A percentile compares a stretch with the other conserved stretches of the same genome.
phyloP scores from a whole-genome alignment of 768 basidiomycete genomes.

The Boletellus ananiceps region DNA sequence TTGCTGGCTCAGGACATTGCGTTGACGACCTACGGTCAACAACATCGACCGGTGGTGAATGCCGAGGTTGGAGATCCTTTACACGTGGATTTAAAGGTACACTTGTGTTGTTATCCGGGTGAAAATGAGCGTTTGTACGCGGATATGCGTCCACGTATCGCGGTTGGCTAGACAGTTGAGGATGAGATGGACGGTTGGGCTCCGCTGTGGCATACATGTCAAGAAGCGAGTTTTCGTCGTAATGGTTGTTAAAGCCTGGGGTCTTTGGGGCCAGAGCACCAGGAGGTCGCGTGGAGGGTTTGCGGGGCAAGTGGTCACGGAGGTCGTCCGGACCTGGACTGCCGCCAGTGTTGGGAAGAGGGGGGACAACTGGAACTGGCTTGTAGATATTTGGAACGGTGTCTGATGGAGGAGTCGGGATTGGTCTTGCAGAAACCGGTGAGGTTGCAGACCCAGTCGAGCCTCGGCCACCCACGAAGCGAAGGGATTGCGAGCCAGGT shows the following conservation, averaged over 20 bases:
- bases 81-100: slow-evolving; percentile 12
- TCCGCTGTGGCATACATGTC: slow-evolving; percentile 25
- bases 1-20: neutral
- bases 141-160: slow-evolving; percentile 17
- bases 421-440: slow-evolving; percentile 16
- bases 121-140: slow-evolving; percentile 9
- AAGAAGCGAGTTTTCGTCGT: slow-evolving; percentile 21
- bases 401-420: slow-evolving; percentile 15
- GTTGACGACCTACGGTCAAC: slow-evolving; percentile 20
- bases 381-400: slow-evolving; percentile 24
- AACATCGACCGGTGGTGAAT: slow-evolving; percentile 19
- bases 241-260: slow-evolving; percentile 20
- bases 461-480: slow-evolving; percentile 13
- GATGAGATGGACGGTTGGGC: slow-evolving; percentile 15
- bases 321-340: slow-evolving; percentile 14
- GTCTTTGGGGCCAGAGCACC: slow-evolving; percentile 27
- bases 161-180: slow-evolving; percentile 16
- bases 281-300: slow-evolving; percentile 25
- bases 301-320: slow-evolving; percentile 18
- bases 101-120: slow-evolving; percentile 11
- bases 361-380: slow-evolving; percentile 29
- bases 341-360: slow-evolving; percentile 9
- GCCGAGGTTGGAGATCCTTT: slow-evolving; percentile 18
- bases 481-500: slow-evolving; percentile 16
- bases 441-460: slow-evolving; percentile 22